A percentile compares a stretch with the other conserved stretches of the same genome.
Evolutionary conservation across 2,329 filamentous ascomycete species (phyloP).

Genomic region (Pseudogymnoascus sp.): DNA sequence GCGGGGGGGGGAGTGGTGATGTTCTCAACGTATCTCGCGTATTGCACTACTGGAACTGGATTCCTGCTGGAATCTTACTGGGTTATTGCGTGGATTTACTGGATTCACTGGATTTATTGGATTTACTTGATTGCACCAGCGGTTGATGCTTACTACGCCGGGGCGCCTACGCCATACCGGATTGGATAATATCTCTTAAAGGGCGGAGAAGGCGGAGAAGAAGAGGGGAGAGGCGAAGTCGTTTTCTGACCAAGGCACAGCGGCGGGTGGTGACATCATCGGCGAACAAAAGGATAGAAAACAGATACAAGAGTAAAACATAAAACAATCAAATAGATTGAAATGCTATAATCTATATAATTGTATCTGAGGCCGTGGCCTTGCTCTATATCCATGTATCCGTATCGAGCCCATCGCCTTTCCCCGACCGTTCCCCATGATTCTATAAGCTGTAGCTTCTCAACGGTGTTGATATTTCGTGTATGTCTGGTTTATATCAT

Average conservation of each 20-base stretch:
- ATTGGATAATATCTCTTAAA: background rate
- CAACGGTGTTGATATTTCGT: background rate
- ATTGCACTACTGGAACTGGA: background rate
- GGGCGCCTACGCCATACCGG: background rate
- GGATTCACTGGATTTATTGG: background rate
- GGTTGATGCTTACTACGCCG: slow-evolving; percentile 3
- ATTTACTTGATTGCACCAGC: background rate
- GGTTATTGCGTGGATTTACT: background rate
- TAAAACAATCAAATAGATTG: background rate
- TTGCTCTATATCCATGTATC: background rate
- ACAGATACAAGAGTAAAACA: background rate
- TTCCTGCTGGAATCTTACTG: background rate
- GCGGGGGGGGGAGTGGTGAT: background rate
- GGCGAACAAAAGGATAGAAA: background rate
- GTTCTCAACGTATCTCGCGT: slow-evolving; percentile 3
- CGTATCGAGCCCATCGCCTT: background rate
- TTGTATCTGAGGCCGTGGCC: background rate
- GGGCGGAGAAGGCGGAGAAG: background rate
- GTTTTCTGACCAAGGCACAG: background rate
- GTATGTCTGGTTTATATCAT: background rate
- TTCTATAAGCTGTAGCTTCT: background rate
- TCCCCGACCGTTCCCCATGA: background rate
- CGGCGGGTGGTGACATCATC: slow-evolving; percentile 1
- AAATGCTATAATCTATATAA: background rate
- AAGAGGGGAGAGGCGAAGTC: background rate